Conservation (phyloP, 2,329 filamentous ascomycete genomes). For the Onygenales sp. region DNA sequence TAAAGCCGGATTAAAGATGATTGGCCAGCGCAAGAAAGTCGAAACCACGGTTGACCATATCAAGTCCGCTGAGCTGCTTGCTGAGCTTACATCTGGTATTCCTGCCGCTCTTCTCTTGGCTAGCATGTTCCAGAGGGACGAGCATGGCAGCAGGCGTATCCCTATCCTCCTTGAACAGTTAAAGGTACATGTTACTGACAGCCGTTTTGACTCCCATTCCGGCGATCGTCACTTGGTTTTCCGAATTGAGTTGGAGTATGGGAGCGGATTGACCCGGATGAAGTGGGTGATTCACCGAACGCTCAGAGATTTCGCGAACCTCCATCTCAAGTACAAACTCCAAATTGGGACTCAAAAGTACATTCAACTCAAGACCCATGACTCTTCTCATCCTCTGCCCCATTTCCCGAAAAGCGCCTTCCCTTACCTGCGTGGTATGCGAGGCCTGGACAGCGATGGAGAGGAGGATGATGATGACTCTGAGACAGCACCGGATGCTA, state of each 20-base stretch:
- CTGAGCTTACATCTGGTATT: conserved; percentile 82
- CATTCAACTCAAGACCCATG: conserved; percentile 58
- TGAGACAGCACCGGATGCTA: conserved; percentile 51
- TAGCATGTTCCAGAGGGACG: conserved; percentile 95
- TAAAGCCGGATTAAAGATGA: conserved; percentile 76
- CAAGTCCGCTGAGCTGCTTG: conserved; percentile 94
- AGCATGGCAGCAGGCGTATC: conserved; percentile 89
- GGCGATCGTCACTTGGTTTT: conserved; percentile 72
- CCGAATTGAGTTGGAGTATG: conserved; percentile 88
- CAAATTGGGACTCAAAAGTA: conserved; percentile 77
- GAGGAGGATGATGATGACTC: conserved; percentile 47
- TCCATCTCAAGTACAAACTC: conserved; percentile 89
- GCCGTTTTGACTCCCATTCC: conserved; percentile 51
- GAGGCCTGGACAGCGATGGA: conserved; percentile 70
- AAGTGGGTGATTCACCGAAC: conserved; percentile 87
- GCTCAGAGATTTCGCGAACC: conserved; percentile 78
- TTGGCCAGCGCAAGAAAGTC: conserved; percentile 68
- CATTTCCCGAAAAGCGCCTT: conserved; percentile 84
- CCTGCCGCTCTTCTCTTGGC: conserved; percentile 90
- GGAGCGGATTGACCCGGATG: conserved; percentile 91
- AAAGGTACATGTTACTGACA: conserved; percentile 78
- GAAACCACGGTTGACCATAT: conserved; percentile 80
- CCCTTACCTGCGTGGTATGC: conserved; percentile 74
- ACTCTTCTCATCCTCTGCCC: conserved; percentile 68
- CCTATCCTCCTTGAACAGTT: conserved; percentile 92